Evolutionary conservation across 2,329 filamentous ascomycete genomes (phyloP), one percentile per base, ranked within the genome.

Genomic region (Alternaria tenuissima): DNA sequence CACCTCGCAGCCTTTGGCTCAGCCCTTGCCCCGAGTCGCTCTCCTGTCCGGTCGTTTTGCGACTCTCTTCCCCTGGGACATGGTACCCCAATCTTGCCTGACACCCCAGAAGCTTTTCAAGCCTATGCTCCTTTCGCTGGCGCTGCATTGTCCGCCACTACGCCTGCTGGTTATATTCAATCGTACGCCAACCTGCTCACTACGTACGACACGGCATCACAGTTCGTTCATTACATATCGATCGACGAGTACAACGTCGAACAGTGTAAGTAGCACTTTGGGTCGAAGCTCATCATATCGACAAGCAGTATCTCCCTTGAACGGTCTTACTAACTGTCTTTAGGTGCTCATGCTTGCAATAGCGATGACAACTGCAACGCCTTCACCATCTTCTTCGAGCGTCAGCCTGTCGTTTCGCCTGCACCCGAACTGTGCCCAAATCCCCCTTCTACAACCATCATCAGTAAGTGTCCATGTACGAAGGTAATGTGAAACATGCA

Each of bases 371-470:
- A 60, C 11, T 71, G 68, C 54, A 57, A 62, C 12, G 58, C 59
- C 12, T 67, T 71, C 65, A 66, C 69, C 51, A 63, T 69, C 56
- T 72, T 64, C 57, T 67, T 64, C 39, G 68, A 69, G 46, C 65
- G 68, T 39, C 53, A 60, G 16, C 69, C 68, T 1, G 36, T 22
- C 26, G 16, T 59, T 11, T 52, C 63, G 4, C 65, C 65, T 48
- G 28, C 28, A 11, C 58, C 57, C 9, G 9, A 26, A 7, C 42
- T 51, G 3, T 72, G 71, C 57, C 34, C 57, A 2, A 59, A 69
- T 22, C 64, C 69, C 16, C 22, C 57, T 5, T 65, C 48, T 39
- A 66, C 64, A 9, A 71, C 67, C 22, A 34, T 69, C 30, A 74
- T 75, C 65, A 76, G 44, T 48, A 34, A 18, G 44, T 48, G 0